These are phyloP conservation scores for Blastobotrys illinoisensis DNA, from an alignment of 1,139 yeast genomes.

Conservation along the genomic window DNA sequence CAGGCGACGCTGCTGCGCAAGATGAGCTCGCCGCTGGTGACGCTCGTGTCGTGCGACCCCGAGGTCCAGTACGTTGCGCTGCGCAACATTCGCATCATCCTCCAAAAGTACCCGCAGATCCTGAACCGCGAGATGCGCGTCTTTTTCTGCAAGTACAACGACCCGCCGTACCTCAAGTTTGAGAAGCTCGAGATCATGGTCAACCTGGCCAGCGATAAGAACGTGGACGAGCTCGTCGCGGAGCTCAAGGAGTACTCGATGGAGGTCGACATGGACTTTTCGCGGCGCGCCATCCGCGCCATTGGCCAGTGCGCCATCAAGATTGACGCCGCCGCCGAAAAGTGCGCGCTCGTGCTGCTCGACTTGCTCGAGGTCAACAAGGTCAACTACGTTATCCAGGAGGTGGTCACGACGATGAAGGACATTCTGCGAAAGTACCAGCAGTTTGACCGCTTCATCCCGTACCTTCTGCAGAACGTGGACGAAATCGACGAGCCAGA, in stretches of 20 bases:
- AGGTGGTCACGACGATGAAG: constrained; percentile 66
- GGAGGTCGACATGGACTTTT: constrained; percentile 91
- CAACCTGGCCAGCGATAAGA: constrained; percentile 67
- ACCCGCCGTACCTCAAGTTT: constrained; percentile 86
- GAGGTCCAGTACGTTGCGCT: constrained; percentile 95
- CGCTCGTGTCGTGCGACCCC: constrained; percentile 79
- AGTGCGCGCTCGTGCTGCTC: constrained; percentile 71
- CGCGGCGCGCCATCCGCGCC: constrained; percentile 72
- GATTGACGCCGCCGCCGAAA: constrained; percentile 52
- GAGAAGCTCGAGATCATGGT: constrained; percentile 91
- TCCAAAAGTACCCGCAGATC: constrained; percentile 82
- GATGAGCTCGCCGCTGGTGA: constrained; percentile 86
- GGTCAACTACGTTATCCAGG: constrained; percentile 73
- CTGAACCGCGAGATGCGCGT: constrained; percentile 79
- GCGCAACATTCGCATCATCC: constrained; percentile 81
- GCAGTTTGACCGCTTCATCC: constrained; percentile 62
- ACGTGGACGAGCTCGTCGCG: constrained; percentile 63
- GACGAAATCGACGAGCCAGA: constrained; percentile 58
- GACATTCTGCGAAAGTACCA: constrained; percentile 76
- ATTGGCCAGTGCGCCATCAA: constrained; percentile 88
- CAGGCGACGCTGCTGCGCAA: constrained; percentile 54
- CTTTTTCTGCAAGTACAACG: constrained; percentile 89
- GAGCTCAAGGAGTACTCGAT: constrained; percentile 88
- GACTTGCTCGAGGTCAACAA: constrained; percentile 74
- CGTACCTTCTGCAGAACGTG: constrained; percentile 57